Conservation (phyloP, 2,329 filamentous ascomycete species). For the Mycosphaerella arachidis region DNA sequence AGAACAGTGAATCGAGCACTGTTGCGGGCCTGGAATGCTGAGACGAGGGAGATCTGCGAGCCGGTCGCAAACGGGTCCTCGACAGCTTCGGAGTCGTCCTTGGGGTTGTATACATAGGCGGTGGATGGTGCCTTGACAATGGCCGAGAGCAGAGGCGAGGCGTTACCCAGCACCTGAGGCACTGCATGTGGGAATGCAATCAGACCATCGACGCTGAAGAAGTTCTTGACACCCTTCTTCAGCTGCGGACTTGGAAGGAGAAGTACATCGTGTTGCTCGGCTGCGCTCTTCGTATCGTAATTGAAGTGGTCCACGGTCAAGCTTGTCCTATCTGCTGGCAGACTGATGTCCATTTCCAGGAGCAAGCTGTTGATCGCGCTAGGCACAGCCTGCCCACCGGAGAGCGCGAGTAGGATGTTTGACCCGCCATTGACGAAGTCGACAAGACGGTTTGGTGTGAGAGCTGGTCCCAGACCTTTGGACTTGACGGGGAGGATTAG, state of each 20-base stretch:
- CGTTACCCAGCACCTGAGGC: constrained; percentile 75
- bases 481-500: constrained; percentile 82
- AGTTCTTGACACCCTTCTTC: constrained; percentile 67
- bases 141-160: constrained; percentile 70
- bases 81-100: constrained; percentile 67
- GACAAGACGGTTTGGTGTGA: constrained; percentile 81
- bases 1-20: constrained; percentile 83
- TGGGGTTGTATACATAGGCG: constrained; percentile 90
- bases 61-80: constrained; percentile 85
- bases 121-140: constrained; percentile 77
- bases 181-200: constrained; percentile 78
- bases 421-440: constrained; percentile 88
- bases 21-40: constrained; percentile 84
- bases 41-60: constrained; percentile 75
- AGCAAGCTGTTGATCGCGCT: constrained; percentile 73
- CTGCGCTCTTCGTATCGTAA: constrained; percentile 71
- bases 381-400: constrained; percentile 65
- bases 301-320: constrained; percentile 94
- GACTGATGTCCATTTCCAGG: constrained; percentile 78
- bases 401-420: constrained; percentile 84
- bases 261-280: constrained; percentile 84
- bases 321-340: constrained; percentile 80
- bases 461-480: constrained; percentile 85
- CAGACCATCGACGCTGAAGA: constrained; percentile 66
- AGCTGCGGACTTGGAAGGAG: constrained; percentile 66